Evolutionary conservation across 169 alveolate genomes (phyloP), one percentile per base, ranked within the genome.

Genomic region (Fabrea salina): DNA sequence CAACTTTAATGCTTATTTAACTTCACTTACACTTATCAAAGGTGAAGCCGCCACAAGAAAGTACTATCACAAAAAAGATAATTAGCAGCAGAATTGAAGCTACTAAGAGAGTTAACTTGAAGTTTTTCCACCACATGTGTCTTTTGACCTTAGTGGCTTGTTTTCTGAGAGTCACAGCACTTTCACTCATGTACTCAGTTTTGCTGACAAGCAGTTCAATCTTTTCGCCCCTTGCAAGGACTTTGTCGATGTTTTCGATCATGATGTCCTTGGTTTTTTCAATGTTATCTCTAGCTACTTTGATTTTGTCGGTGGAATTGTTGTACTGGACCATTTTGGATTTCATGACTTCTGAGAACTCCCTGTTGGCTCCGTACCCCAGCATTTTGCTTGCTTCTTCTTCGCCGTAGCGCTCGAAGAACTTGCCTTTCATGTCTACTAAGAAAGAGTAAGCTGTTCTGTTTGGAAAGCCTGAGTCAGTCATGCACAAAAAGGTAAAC

Each of bases 91-190:
- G 5, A 25, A 70, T 70, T 30, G 41, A 59, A 44, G 30, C 16
- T 27, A 43, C 32, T 16, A 70, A 32, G 44, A 70, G 49, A 44
- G 33, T 47, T 27, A 50, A 22, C 35, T 64, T 64, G 39, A 64
- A 64, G 57, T 64, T 64, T 64, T 64, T 64, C 19, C 75, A 64
- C 75, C 75, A 64, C 75, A 64, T 64, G 41, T 64, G 75, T 4
- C 47, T 37, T n/a, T 33, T 32, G 11, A 64, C 75, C 16, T 37
- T 39, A 19, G 75, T 5, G n/a, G 75, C 49, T 5, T 51, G 8
- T 40, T 39, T 70, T 25, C 64, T 70, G 5, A 44, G 3, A 3
- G 64, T 7, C 3, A 70, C 27, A 0, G 79, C 79, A 22, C 40
- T 43, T 30, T 70, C 79, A 27, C 54, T 49, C 64, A 70, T 44